These are phyloP conservation scores for Thielaviopsis cerberus DNA, from an alignment of 2,329 filamentous ascomycete genomes.

Conservation along the genomic window DNA sequence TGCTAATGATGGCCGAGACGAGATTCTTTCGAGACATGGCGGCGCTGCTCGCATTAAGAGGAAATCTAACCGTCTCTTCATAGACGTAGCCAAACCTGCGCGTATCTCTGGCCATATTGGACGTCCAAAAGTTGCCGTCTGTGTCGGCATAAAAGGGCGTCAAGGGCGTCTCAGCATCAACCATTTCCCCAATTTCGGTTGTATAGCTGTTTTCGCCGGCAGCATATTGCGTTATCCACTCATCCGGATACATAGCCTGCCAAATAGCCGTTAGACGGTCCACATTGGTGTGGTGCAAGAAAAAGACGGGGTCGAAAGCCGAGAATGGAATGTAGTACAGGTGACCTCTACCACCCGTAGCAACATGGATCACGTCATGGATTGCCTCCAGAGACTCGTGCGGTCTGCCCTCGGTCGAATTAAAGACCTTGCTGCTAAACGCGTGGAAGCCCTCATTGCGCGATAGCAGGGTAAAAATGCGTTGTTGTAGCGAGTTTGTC, in stretches of 20 bases:
- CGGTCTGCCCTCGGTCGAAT: conserved; percentile 25
- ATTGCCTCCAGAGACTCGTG: conserved; percentile 48
- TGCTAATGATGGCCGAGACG: conserved; percentile 18
- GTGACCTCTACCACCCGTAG: conserved; percentile 42
- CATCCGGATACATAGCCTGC: conserved; percentile 52
- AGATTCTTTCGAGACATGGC: conserved; percentile 9
- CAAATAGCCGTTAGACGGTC: conserved; percentile 61
- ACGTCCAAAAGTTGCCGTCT: conserved; percentile 48
- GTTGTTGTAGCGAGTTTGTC: conserved; percentile 35
- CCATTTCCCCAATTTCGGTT: conserved; percentile 31
- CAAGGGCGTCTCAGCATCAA: conserved; percentile 37
- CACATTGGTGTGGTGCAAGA: conserved; percentile 57
- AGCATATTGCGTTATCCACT: conserved; percentile 41
- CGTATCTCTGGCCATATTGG: conserved; percentile 39
- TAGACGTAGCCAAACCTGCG: conserved; percentile 57
- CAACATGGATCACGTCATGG: conserved; percentile 44
- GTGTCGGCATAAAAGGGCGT: conserved; percentile 47
- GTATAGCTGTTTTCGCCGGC: conserved; percentile 44
- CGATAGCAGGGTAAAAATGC: conserved; percentile 49
- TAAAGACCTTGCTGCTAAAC: conserved; percentile 52
- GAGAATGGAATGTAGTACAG: conserved; percentile 55
- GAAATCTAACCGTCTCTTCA: conserved; percentile 31
- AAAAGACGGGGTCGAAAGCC: conserved; percentile 64
- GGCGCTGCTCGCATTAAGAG: conserved; percentile 12
- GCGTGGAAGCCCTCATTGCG: conserved; percentile 48